Base-by-base conservation (phyloP, 129 eudicot species). In the Dittrichia graveolens region DNA sequence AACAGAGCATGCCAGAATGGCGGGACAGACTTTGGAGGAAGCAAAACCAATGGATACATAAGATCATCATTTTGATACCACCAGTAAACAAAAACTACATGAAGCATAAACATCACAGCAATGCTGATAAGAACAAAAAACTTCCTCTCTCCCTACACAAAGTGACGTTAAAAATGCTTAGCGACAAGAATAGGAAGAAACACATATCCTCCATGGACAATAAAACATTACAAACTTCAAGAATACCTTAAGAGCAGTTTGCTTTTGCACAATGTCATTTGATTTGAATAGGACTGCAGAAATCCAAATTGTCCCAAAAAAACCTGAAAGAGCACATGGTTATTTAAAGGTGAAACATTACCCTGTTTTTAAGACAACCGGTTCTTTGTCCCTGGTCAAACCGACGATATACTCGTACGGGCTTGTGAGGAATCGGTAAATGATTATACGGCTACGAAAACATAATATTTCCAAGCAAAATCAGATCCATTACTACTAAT, bases 161-260 rank as follows among this genome's bases (percentile, higher is more conserved):
- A 57, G 12, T 48, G 69, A 71, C 69, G 63, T 71, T 57, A 58
- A 66, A 40, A 35, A 61, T 39, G 46, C 14, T 65, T 69, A 53
- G 35, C 55, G 12, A 7, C 18, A 14, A 70, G 15, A 54, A 56
- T 7, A 52, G 2, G 6, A 44, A 53, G 16, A n/a, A 18, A 38
- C 31, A 10, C 49, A 24, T 24, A 54, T 10, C 49, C 5, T 76
- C 46, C 38, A 49, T 40, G 45, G 24, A 70, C 9, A 42, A 61
- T 8, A 62, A 19, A 31, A 53, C 24, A 34, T 14, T 0, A 56
- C 11, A 8, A 58, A 35, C 16, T 43, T 65, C 67, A 44, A 59
- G 3, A 9, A 16, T 74, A 81, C 86, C 89, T 85, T 85, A 40
- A 85, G 78, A 46, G 89, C 89, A 49, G 86, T 85, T 75, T 85